phyloP scores from a whole-genome alignment of 768 basidiomycete genomes.

The Termitomyces sp. region DNA sequence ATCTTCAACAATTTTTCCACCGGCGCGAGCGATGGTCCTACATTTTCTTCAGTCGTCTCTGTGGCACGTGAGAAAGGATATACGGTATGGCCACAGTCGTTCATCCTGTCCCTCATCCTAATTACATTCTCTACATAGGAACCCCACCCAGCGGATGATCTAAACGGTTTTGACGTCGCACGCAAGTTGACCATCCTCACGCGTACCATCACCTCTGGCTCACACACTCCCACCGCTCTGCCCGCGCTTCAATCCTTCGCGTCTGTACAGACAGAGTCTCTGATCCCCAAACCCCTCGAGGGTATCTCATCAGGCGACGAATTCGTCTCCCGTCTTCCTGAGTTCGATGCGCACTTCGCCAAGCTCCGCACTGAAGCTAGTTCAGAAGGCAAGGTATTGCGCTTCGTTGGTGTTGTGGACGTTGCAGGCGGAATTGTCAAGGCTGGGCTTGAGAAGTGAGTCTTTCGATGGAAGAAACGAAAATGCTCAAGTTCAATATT shows the following conservation, averaged over 20 bases:
- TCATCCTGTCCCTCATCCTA: neutral
- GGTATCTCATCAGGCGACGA: slow-evolving; percentile 70
- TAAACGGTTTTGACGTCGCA: slow-evolving; percentile 95
- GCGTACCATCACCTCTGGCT: slow-evolving; percentile 53
- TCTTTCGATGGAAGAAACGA: slow-evolving; percentile 8
- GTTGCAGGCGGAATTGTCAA: slow-evolving; percentile 65
- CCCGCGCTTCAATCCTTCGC: slow-evolving; percentile 71
- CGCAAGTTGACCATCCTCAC: slow-evolving; percentile 96
- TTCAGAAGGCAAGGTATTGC: slow-evolving; percentile 75
- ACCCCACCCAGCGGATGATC: slow-evolving; percentile 95
- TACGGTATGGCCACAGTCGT: slow-evolving; percentile 52
- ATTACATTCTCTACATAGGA: slow-evolving; percentile 49
- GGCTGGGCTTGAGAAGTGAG: slow-evolving; percentile 87
- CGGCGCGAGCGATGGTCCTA: slow-evolving; percentile 58
- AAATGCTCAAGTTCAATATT: neutral
- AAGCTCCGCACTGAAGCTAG: slow-evolving; percentile 74
- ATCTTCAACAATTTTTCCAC: slow-evolving; percentile 97
- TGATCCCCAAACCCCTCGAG: slow-evolving; percentile 76
- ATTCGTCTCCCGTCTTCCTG: slow-evolving; percentile 74
- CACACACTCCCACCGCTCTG: slow-evolving; percentile 29
- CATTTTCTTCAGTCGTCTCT: slow-evolving; percentile 76
- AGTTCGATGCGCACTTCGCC: slow-evolving; percentile 78
- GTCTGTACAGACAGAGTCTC: slow-evolving; percentile 77
- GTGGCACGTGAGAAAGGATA: slow-evolving; percentile 90
- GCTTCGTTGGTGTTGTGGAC: slow-evolving; percentile 95